Evolutionary conservation across 2,329 filamentous ascomycete genomes (phyloP).

Genomic region (Arthrobotrys musiformis): DNA sequence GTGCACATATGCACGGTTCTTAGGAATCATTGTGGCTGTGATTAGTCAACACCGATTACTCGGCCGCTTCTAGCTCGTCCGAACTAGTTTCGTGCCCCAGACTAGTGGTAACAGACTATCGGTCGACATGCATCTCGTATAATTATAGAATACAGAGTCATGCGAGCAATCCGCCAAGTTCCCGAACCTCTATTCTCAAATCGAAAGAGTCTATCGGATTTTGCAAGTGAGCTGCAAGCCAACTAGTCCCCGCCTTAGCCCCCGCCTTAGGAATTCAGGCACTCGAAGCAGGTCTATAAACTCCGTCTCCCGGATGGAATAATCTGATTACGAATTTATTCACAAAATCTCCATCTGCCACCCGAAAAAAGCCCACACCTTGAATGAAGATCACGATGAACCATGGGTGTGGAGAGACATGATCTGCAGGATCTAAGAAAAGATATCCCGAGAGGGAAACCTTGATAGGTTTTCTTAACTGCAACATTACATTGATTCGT

Average conservation of each 20-base stretch:
- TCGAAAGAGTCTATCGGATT: neutral
- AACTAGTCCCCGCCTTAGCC: neutral
- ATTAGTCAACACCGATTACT: neutral
- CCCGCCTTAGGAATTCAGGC: neutral
- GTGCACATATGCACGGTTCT: neutral
- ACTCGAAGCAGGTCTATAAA: neutral
- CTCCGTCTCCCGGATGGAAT: neutral
- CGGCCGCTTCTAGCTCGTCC: neutral
- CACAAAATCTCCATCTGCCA: neutral
- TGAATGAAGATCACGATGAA: neutral
- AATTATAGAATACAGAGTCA: neutral
- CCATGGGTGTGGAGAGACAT: constrained; percentile 1
- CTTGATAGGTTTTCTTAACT: neutral
- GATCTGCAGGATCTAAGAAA: neutral
- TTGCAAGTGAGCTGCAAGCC: neutral
- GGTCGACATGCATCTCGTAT: neutral
- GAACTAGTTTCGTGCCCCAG: neutral
- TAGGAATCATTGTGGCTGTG: neutral
- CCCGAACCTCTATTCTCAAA: neutral
- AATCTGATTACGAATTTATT: neutral
- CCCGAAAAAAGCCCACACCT: neutral
- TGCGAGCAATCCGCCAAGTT: neutral
- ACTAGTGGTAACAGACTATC: too few relatives aligned
- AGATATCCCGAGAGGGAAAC: constrained; percentile 14
- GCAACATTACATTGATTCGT: constrained; percentile 10